A percentile compares a stretch with the other conserved stretches of the same genome.
These are phyloP conservation scores for Citrullus colocynthis DNA, from an alignment of 306 rosid species.

Conservation along the genomic window DNA sequence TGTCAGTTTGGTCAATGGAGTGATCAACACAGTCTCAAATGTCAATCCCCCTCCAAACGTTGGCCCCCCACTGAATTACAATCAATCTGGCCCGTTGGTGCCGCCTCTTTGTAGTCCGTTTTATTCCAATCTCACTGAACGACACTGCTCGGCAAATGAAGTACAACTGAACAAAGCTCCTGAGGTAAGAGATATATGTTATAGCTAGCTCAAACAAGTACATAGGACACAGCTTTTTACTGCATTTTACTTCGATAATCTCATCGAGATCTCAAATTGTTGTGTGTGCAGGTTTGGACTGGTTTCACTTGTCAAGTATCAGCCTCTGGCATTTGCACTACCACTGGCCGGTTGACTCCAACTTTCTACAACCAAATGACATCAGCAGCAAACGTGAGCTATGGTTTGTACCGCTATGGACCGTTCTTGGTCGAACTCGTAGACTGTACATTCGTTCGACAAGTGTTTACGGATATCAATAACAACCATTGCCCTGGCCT, in stretches of 20 bases:
- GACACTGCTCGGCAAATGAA: conserved; percentile 38
- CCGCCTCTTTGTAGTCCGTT: conserved; percentile 69
- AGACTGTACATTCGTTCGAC: conserved; percentile 57
- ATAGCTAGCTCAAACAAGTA: background rate
- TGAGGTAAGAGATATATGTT: conserved; percentile 23
- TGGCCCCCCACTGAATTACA: conserved; percentile 25
- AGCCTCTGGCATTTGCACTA: conserved; percentile 14
- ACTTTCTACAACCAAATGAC: conserved; percentile 26
- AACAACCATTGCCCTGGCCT: conserved; percentile 44
- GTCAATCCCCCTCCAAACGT: conserved; percentile 6
- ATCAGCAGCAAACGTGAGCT: conserved; percentile 36
- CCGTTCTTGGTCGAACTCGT: conserved; percentile 44
- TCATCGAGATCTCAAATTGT: background rate
- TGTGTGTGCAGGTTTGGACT: conserved; percentile 54
- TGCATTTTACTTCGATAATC: background rate
- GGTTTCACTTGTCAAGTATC: conserved; percentile 39
- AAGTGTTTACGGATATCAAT: conserved; percentile 36
- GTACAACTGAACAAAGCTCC: conserved; percentile 23
- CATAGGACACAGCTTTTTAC: too few species aligned
- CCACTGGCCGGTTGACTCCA: conserved; percentile 51
- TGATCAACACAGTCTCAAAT: conserved; percentile 14
- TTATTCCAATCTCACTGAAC: conserved; percentile 12
- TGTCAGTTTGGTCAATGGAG: conserved; percentile 6
- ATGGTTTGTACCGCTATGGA: conserved; percentile 42
- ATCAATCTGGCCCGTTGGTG: conserved; percentile 50